phyloP scores from a whole-genome alignment of 2,329 filamentous ascomycete genomes.

The Pleomassaria siparia region DNA sequence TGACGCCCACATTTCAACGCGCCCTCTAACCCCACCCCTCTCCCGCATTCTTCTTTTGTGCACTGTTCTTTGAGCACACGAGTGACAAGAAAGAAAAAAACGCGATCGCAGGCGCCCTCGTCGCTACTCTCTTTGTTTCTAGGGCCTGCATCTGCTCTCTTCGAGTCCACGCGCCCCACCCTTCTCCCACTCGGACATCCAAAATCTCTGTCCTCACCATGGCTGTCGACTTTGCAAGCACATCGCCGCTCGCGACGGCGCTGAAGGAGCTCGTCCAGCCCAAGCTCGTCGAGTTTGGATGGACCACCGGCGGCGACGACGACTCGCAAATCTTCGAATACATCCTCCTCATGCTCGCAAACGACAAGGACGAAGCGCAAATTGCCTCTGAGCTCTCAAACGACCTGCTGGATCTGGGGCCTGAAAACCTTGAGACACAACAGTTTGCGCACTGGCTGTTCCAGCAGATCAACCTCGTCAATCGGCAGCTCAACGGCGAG shows the following conservation, averaged over 20 bases:
- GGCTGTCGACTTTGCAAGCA: constrained; percentile 74
- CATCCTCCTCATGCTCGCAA: constrained; percentile 94
- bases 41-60: constrained; percentile 7
- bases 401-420: constrained; percentile 78
- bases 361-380: constrained; percentile 88
- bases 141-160: constrained; percentile 10
- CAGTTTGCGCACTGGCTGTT: constrained; percentile 95
- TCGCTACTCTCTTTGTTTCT: constrained; percentile 24
- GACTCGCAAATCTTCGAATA: constrained; percentile 90
- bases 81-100: constrained; percentile 15
- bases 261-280: constrained; percentile 82
- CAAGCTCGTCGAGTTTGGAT: constrained; percentile 90
- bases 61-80: constrained; percentile 11
- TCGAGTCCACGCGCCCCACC: constrained; percentile 17
- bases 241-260: constrained; percentile 81
- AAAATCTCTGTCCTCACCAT: constrained; percentile 51
- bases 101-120: constrained; percentile 22
- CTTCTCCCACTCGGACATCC: constrained; percentile 5
- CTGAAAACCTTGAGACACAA: constrained; percentile 78
- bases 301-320: constrained; percentile 76
- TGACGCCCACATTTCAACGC: neutral
- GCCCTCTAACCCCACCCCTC: neutral
- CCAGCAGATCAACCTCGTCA: constrained; percentile 72
- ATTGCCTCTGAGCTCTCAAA: constrained; percentile 85
- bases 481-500: constrained; percentile 61